Base-by-base conservation (phyloP, 139 green algal species). In the Closterium sp. region DNA sequence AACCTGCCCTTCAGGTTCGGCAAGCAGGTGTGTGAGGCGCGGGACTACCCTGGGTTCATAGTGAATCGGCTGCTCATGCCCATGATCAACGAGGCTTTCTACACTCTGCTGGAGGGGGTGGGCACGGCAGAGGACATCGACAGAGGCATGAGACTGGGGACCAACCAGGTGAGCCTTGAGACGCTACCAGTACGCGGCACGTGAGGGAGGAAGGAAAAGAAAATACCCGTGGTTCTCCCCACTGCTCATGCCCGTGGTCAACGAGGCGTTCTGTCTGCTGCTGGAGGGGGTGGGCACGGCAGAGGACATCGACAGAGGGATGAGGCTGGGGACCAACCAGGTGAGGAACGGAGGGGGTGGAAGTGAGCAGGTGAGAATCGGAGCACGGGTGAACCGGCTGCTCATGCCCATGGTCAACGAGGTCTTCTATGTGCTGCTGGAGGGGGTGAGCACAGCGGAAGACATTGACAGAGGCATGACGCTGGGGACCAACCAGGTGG, bases 221-320 rank as follows among this genome's bases (percentile, higher is more conserved):
- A n/a, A n/a, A n/a, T n/a, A n/a, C n/a, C n/a, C n/a, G n/a, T n/a
- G n/a, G n/a, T n/a, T n/a, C n/a, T n/a, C n/a, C n/a, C n/a, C n/a
- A n/a, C 91, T 99, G 28, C 95, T 99, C 4, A 99, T 99, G 96
- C 97, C 97, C 5, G 97, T 98, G 96, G 97, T 99, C 95, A 99
- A 99, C 90, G 97, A 99, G 91, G 96, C 96, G 32, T 97, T 98
- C 91, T 97, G 95, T 86, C 3, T 66, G 16, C 36, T 91, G 25
- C 28, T 88, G 33, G 89, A 91, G 38, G 89, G 89, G 0, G 84
- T 94, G n/a, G 91, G 64, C 28, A 85, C 87, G 0, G 25, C 85
- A 2, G 94, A 98, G 36, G 97, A 98, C 95, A 98, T 99, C 55
- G 97, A 99, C 93, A 93, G 88, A 21, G 96, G 95, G 84, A 97